Base-by-base conservation (phyloP, 768 basidiomycete genomes). In the Boletus rufocinnamomeus region DNA sequence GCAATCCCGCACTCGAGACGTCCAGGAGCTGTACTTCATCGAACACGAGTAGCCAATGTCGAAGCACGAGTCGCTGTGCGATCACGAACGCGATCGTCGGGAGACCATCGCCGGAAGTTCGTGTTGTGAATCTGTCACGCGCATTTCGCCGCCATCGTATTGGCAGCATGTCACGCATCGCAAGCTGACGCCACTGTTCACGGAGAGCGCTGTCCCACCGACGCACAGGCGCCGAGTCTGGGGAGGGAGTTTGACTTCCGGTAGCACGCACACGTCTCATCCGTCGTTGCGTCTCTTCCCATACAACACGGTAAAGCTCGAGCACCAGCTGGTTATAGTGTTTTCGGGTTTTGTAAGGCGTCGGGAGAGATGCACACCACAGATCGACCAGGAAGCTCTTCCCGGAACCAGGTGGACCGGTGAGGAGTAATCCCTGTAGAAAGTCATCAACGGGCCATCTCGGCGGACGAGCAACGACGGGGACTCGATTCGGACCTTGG, bases 1-100 rank as follows among this genome's bases (percentile, higher is more conserved):
- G 72, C 1, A 82, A 72, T 8, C 76, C 76, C 1, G 85, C 83
- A 34, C 82, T 83, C 0, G 84, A 84, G 1, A 84, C 81, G 66
- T 85, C 84, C 7, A 85, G 78, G 6, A 85, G 76, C 66, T 85
- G 85, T 38, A 4, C 37, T 38, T 38, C 82, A 61, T 86, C 84
- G 67, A 86, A 84, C 23, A 80, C 79, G 30, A 83, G 74, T 7
- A 82, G 70, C 78, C 81, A 82, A 38, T 81, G 79, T 8, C 64
- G 65, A n/a, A 79, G 73, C 49, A 82, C 60, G 48, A 81, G 74
- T 19, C 77, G 74, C 52, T 73, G 72, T 1, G 81, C 79, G n/a
- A 30, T 30, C 30, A 55, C 57, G 52, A 61, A 44, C 58, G 8
- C 30, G 30, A 30, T 30, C 30, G 30, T 30, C 1, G 30, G 30